phyloP scores from a whole-genome alignment of 305 asterid species.

The Fraxinus sp. region DNA sequence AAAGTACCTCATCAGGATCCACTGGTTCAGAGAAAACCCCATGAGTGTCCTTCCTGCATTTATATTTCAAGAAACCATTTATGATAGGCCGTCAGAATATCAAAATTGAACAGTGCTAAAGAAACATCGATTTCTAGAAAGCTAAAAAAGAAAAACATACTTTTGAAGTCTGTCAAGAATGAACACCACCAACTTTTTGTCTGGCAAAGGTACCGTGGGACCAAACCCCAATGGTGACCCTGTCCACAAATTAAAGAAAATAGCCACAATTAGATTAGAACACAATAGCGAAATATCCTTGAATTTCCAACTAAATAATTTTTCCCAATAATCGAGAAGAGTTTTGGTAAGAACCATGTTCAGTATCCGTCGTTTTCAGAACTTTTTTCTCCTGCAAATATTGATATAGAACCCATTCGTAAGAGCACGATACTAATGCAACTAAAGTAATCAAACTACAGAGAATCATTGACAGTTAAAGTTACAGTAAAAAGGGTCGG shows the following conservation, averaged over 20 bases:
- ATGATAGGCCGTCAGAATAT: constrained; percentile 19
- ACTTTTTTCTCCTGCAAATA: constrained; percentile 62
- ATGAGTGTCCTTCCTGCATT: constrained; percentile 80
- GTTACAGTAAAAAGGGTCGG: constrained; percentile 27
- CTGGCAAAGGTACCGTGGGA: constrained; percentile 90
- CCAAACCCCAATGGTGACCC: constrained; percentile 74
- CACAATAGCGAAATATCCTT: constrained; percentile 21
- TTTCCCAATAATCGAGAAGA: constrained; percentile 29
- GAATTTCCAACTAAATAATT: constrained; percentile 21
- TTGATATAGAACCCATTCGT: constrained; percentile 29
- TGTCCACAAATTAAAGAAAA: constrained; percentile 52
- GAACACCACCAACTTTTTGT: constrained; percentile 78
- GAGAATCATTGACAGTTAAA: constrained; percentile 20
- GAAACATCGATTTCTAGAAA: constrained; percentile 18
- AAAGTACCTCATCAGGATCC: constrained; percentile 68
- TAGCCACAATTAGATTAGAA: constrained; percentile 36
- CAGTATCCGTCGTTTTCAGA: constrained; percentile 62
- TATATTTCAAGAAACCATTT: constrained; percentile 26
- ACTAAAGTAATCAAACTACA: constrained; percentile 21
- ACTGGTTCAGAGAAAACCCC: constrained; percentile 90
- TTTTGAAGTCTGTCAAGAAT: constrained; percentile 95
- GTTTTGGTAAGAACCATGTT: constrained; percentile 49
- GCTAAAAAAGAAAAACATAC: constrained; percentile 43
- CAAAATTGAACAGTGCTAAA: constrained; percentile 29
- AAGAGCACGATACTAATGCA: constrained; percentile 22